Percentiles rank a stretch among this genome's conserved stretches.
Conservation (phyloP, 2,329 filamentous ascomycete species). For the Pyricularia sp. region DNA sequence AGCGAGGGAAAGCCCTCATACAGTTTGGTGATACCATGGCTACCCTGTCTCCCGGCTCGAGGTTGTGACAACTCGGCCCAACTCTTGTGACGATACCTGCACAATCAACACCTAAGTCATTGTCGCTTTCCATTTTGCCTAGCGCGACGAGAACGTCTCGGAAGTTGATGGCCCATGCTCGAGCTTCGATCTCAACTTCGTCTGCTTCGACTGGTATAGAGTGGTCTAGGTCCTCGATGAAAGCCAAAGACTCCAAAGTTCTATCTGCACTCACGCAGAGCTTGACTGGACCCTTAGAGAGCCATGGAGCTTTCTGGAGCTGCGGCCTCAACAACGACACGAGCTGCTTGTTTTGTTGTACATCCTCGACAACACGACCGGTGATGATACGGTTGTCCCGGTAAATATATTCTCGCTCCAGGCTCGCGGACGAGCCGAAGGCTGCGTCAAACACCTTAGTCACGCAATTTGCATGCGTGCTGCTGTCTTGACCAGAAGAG, state of each 20-base stretch:
- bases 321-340: background rate
- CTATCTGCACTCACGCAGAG: background rate
- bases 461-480: background rate
- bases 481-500: background rate
- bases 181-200: slow-evolving; percentile 24
- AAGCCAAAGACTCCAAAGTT: background rate
- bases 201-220: slow-evolving; percentile 6
- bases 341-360: background rate
- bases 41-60: slow-evolving; percentile 18
- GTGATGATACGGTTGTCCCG: background rate
- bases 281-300: background rate
- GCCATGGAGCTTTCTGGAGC: background rate
- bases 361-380: background rate
- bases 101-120: slow-evolving; percentile 20
- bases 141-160: slow-evolving; percentile 28
- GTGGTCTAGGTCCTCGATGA: background rate
- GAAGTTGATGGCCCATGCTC: slow-evolving; percentile 26
- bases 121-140: slow-evolving; percentile 17
- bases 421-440: background rate
- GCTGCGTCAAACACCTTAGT: background rate
- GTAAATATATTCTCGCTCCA: background rate
- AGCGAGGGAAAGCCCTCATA: slow-evolving; percentile 7
- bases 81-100: slow-evolving; percentile 19
- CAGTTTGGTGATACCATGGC: background rate
- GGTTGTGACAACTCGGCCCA: slow-evolving; percentile 19